Evolutionary conservation across 139 green algal genomes (phyloP).

Genomic region (Closterium sp.): DNA sequence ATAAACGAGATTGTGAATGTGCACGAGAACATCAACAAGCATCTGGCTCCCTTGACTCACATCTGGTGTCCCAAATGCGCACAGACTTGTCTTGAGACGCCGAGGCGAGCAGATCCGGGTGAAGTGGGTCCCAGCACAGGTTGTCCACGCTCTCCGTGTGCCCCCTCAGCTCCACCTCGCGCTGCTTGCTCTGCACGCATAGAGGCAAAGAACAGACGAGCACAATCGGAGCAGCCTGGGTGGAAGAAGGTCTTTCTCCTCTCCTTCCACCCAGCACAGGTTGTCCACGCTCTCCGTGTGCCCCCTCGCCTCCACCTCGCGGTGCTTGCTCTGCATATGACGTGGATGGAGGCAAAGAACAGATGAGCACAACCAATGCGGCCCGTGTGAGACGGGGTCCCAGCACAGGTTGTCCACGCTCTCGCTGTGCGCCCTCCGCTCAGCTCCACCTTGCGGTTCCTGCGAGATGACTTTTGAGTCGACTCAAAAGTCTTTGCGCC

Average conservation of each 20-base stretch:
- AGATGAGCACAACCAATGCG: too few relatives aligned
- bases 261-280: slow-evolving; percentile 38
- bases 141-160: slow-evolving; percentile 42
- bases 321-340: slow-evolving; percentile 16
- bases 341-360: not conserved
- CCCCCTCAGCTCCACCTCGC: slow-evolving; percentile 42
- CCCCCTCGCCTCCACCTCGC: slow-evolving; percentile 39
- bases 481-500: slow-evolving; percentile 27
- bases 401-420: too few relatives aligned
- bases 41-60: slow-evolving; percentile 1
- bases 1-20: not conserved
- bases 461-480: too few relatives aligned
- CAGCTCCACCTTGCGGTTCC: too few relatives aligned
- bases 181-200: slow-evolving; percentile 24
- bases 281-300: slow-evolving; percentile 42
- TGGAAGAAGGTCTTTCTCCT: too few relatives aligned
- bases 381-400: too few relatives aligned
- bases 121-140: slow-evolving; percentile 28
- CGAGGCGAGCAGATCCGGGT: slow-evolving; percentile 61
- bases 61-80: slow-evolving; percentile 64
- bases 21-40: too few relatives aligned
- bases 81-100: slow-evolving; percentile 69
- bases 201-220: too few relatives aligned
- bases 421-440: too few relatives aligned
- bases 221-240: too few relatives aligned